phyloP scores from a whole-genome alignment of 2,329 filamentous ascomycete genomes.

The Diaporthe helianthi region DNA sequence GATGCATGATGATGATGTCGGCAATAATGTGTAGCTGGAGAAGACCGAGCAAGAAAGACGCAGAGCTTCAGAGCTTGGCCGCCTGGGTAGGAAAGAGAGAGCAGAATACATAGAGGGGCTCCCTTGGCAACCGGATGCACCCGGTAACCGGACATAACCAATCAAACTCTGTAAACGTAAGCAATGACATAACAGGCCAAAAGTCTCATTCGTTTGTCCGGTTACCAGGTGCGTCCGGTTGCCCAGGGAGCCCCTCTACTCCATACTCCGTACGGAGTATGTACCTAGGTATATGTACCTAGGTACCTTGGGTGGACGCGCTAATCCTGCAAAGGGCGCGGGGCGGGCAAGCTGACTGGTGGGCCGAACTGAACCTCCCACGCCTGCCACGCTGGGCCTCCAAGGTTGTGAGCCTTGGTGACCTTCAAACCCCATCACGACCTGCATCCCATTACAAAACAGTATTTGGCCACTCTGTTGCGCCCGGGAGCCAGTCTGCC shows the following conservation, averaged over 20 bases:
- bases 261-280: too few species aligned
- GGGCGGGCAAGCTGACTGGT: conserved; percentile 29
- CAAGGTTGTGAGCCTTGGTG: conserved; percentile 17
- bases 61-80: too few species aligned
- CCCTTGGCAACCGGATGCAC: too few species aligned
- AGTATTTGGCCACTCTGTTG: conserved; percentile 18
- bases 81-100: too few species aligned
- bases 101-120: too few species aligned
- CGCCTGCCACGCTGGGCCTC: conserved; percentile 21
- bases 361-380: conserved; percentile 14
- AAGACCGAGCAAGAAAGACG: conserved; percentile 1
- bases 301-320: background rate
- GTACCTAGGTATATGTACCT: too few species aligned
- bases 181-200: too few species aligned
- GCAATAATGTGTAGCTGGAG: background rate
- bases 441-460: conserved; percentile 35
- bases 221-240: too few species aligned
- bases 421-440: conserved; percentile 19
- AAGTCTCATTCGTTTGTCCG: too few species aligned
- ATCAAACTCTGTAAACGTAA: too few species aligned
- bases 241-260: too few species aligned
- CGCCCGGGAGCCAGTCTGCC: background rate
- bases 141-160: too few species aligned
- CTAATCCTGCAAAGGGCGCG: conserved; percentile 22
- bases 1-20: conserved; percentile 25